phyloP scores from a whole-genome alignment of 2,329 filamentous ascomycete genomes.

The Ophiostoma sp. region DNA sequence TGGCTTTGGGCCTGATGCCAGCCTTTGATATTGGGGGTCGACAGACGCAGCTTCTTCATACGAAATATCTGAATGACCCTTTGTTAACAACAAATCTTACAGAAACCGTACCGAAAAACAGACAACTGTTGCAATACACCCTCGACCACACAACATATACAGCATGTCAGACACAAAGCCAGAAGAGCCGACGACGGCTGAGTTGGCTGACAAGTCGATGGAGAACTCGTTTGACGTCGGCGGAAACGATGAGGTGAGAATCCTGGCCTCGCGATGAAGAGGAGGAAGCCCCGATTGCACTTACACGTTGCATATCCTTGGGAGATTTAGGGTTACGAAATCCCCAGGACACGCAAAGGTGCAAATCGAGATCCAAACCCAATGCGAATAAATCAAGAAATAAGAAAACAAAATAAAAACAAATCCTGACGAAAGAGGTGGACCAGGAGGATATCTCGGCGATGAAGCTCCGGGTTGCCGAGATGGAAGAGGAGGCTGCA shows the following conservation, averaged over 20 bases:
- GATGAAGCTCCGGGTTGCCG: conserved; percentile 80
- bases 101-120: not conserved
- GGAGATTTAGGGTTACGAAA: not conserved
- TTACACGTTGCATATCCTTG: not conserved
- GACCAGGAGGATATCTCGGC: conserved; percentile 70
- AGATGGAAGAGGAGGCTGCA: conserved; percentile 86
- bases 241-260: conserved; percentile 45
- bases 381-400: not conserved
- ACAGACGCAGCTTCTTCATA: not conserved
- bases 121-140: not conserved
- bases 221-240: conserved; percentile 41
- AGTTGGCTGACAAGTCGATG: conserved; percentile 29
- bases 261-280: conserved; percentile 24
- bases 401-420: conserved; percentile 15
- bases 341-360: not conserved
- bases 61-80: not conserved
- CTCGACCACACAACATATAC: not conserved
- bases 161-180: conserved; percentile 32
- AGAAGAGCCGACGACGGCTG: conserved; percentile 29
- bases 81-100: not conserved
- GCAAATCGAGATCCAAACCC: not conserved
- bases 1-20: not conserved
- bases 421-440: conserved; percentile 26
- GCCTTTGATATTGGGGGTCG: not conserved
- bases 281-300: conserved; percentile 16